Base-by-base conservation (phyloP, 2,329 filamentous ascomycete genomes). In the Botrytis deweyae region DNA sequence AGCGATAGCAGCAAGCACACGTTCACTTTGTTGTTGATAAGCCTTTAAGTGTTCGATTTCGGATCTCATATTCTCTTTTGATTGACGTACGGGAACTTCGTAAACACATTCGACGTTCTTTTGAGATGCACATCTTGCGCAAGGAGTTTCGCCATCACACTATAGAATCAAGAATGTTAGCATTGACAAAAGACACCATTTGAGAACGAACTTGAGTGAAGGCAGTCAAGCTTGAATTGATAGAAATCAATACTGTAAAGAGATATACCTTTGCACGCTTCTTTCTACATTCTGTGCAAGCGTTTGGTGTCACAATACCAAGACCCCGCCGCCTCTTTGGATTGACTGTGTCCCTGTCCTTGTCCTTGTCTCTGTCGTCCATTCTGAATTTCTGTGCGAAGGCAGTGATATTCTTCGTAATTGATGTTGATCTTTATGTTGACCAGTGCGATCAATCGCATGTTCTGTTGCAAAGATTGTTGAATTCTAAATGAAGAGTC, bases 71-170 rank as follows among this genome's bases (percentile, higher is more conserved):
- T 86, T 86, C 75, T 90, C 89, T 75, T 91, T 91, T 18, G 88
- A 90, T 76, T 90, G 88, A 63, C 89, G 88, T 8, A 91, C 86
- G 0, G 89, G 89, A 12, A 89, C 79, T 76, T 91, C 88, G 82
- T 91, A 91, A 38, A 89, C 79, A 75, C 89, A 91, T 38, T 89
- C 85, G 58, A 85, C 81, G 46, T 87, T 86, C 75, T 64, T 81
- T 84, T 90, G 88, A 0, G 82, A 76, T 74, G 83, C 85, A 81
- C 89, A 91, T 75, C 89, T 88, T 44, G 77, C 78, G 72, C 80
- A 81, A 2, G 80, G 89, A 42, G 79, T 85, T 67, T 86, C 83
- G 10, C 89, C 89, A 78, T 91, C 89, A 78, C 89, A 91, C 88
- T 89, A 67, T 20, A 42, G 16, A 33, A 40, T 3, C 3, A 10